These are phyloP conservation scores for Triadica sebifera DNA, from an alignment of 345 rosid genomes.

Conservation along the genomic window DNA sequence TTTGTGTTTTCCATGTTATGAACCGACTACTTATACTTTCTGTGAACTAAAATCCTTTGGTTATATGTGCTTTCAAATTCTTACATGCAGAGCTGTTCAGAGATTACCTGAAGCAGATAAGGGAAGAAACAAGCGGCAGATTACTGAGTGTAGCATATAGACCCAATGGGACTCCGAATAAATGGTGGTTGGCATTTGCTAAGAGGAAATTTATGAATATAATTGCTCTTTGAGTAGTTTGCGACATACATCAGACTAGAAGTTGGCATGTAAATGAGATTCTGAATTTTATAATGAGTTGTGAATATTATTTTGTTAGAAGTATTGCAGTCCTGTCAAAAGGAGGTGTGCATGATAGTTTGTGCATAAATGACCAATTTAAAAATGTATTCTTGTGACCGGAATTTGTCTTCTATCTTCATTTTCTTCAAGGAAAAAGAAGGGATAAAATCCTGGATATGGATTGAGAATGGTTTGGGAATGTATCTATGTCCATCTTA, in stretches of 20 bases:
- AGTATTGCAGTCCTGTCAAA: background rate
- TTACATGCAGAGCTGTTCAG: conserved; percentile 71
- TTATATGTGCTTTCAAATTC: conserved; percentile 5
- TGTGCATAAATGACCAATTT: too few relatives aligned
- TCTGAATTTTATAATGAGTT: background rate
- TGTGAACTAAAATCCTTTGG: background rate
- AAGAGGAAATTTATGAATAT: conserved; percentile 92
- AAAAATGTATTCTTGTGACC: too few relatives aligned
- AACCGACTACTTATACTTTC: background rate
- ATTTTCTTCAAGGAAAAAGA: too few relatives aligned
- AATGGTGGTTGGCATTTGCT: conserved; percentile 98
- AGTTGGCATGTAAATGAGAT: background rate
- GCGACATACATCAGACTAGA: background rate
- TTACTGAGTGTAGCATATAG: conserved; percentile 84
- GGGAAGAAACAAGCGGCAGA: conserved; percentile 94
- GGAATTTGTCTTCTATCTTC: too few relatives aligned
- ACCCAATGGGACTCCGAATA: conserved; percentile 88
- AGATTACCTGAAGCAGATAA: conserved; percentile 89
- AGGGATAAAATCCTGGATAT: too few relatives aligned
- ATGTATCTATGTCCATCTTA: too few relatives aligned
- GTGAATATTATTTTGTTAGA: background rate
- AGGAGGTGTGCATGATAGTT: background rate
- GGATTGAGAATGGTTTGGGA: too few relatives aligned
- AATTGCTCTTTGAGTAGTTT: conserved; percentile 47
- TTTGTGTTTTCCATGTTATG: background rate